These are phyloP conservation scores for Glebionis coronaria DNA, from an alignment of 129 eudicot genomes.

Conservation along the genomic window DNA sequence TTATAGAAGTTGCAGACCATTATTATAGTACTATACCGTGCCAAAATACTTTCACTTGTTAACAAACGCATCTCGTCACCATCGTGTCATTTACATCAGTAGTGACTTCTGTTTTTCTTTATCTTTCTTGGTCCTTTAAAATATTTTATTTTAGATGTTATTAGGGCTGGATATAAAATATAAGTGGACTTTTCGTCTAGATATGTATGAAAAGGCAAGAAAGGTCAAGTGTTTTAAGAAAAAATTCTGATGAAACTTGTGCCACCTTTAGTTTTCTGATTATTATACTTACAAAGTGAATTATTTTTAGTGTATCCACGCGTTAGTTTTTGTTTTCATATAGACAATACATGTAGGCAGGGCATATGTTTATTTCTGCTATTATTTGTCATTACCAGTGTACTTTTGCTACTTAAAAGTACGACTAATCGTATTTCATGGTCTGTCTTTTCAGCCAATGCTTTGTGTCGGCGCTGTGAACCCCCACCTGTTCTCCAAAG, in stretches of 20 bases:
- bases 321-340: too few relatives aligned
- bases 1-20: neutral
- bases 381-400: too few relatives aligned
- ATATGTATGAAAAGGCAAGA: too few relatives aligned
- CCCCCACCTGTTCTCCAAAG: conserved; percentile 74
- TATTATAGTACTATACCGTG: neutral
- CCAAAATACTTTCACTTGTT: conserved; percentile 6
- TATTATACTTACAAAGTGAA: too few relatives aligned
- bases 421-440: conserved; percentile 11
- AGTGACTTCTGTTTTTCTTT: conserved; percentile 5
- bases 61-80: conserved; percentile 5
- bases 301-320: too few relatives aligned
- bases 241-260: too few relatives aligned
- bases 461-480: conserved; percentile 96
- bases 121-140: neutral
- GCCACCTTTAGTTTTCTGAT: too few relatives aligned
- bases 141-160: neutral
- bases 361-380: too few relatives aligned
- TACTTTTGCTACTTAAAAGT: neutral
- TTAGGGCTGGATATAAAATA: too few relatives aligned
- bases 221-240: too few relatives aligned
- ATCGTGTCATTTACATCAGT: neutral
- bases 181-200: too few relatives aligned
- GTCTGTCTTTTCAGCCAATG: conserved; percentile 71
- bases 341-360: too few relatives aligned